A percentile compares a stretch with the other conserved stretches of the same genome.
Evolutionary conservation across 1,139 yeast species (phyloP).

Genomic region (Hyphopichia khmerensis): DNA sequence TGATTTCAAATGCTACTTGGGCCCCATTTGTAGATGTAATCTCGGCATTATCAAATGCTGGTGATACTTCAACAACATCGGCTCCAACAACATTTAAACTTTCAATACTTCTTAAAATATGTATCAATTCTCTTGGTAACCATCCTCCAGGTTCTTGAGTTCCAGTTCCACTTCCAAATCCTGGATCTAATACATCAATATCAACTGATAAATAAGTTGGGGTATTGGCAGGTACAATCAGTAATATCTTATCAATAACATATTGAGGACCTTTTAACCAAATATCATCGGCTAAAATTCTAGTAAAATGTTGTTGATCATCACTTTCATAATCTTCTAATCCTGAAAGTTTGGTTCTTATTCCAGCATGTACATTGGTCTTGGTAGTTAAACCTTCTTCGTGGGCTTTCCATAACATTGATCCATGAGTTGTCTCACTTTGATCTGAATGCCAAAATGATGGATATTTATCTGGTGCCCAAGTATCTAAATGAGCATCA

Average conservation of each 20-base stretch:
- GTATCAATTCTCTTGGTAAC: conserved; percentile 71
- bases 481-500: conserved; percentile 79
- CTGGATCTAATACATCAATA: conserved; percentile 80
- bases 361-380: conserved; percentile 67
- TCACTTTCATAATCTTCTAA: conserved; percentile 65
- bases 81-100: conserved; percentile 68
- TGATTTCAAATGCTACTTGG: conserved; percentile 66
- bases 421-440: conserved; percentile 69
- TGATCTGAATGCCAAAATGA: conserved; percentile 69
- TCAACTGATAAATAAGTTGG: conserved; percentile 76
- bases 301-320: conserved; percentile 57
- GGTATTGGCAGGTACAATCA: conserved; percentile 49
- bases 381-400: conserved; percentile 62
- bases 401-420: conserved; percentile 78
- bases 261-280: conserved; percentile 59
- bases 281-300: conserved; percentile 69
- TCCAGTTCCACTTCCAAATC: conserved; percentile 80
- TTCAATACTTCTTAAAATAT: conserved; percentile 59
- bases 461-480: conserved; percentile 70
- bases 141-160: conserved; percentile 84
- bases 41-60: conserved; percentile 71
- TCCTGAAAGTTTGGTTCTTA: conserved; percentile 68
- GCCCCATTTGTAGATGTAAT: conserved; percentile 76
- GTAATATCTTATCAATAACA: conserved; percentile 51
- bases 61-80: conserved; percentile 76